Evolutionary conservation across 345 rosid genomes (phyloP).

Genomic region (Citrus medica): DNA sequence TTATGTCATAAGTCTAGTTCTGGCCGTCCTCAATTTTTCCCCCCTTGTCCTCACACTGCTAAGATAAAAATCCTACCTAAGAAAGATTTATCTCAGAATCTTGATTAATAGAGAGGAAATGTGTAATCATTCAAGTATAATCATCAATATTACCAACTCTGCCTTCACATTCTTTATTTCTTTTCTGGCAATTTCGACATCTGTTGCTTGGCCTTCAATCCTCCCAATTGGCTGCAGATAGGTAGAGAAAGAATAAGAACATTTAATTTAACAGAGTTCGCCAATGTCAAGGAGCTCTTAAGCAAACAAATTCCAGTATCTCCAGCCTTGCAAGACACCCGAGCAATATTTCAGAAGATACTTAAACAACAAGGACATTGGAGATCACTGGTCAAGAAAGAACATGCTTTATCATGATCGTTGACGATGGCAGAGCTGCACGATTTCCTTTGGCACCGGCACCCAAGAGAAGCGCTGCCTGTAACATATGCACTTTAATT

Average conservation of each 20-base stretch:
- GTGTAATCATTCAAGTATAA: background rate
- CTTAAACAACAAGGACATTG: slow-evolving; percentile 5
- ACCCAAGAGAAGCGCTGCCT: slow-evolving; percentile 70
- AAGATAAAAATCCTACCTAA: background rate
- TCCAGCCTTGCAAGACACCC: background rate
- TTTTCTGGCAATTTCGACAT: slow-evolving; percentile 68
- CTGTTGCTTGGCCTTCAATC: slow-evolving; percentile 95
- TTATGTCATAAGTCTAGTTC: background rate
- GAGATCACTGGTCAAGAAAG: slow-evolving; percentile 8
- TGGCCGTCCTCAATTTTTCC: background rate
- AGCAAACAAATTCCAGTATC: background rate
- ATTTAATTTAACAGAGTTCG: background rate
- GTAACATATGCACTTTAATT: no score
- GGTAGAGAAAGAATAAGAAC: slow-evolving; percentile 9
- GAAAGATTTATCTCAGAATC: background rate
- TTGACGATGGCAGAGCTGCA: slow-evolving; percentile 64
- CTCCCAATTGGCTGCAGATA: slow-evolving; percentile 77
- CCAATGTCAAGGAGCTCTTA: background rate
- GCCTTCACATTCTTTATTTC: slow-evolving; percentile 69
- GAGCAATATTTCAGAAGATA: background rate
- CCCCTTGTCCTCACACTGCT: background rate
- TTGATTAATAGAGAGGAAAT: background rate
- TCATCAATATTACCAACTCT: slow-evolving; percentile 58
- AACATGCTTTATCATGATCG: slow-evolving; percentile 72
- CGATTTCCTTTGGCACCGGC: slow-evolving; percentile 63